Percentiles rank a stretch among this genome's conserved stretches.
phyloP scores from a whole-genome alignment of 2,329 filamentous ascomycete species.

The Cercospora beticola region DNA sequence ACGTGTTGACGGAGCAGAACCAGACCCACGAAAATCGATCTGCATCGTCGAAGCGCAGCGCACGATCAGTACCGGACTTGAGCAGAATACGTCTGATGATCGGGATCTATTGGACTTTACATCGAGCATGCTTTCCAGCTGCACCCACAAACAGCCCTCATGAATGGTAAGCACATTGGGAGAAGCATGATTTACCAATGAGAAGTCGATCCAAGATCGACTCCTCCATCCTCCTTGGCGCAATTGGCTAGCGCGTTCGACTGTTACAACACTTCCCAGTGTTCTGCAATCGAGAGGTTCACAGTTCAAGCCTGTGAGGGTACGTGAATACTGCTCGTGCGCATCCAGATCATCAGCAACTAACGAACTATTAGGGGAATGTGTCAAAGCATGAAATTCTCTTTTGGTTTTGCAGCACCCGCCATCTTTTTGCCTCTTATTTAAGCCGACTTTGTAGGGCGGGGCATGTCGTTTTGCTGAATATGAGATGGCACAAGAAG shows the following conservation, averaged over 20 bases:
- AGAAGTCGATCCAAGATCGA: background rate
- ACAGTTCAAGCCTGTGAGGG: constrained; percentile 7
- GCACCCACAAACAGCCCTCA: background rate
- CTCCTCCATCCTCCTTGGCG: background rate
- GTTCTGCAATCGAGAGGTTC: constrained; percentile 2
- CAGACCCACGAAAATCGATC: background rate
- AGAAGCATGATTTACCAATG: background rate
- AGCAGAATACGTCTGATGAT: background rate
- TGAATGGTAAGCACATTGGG: rapidly evolving
- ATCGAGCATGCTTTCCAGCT: background rate
- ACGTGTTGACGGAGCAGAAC: background rate
- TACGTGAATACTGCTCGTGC: background rate
- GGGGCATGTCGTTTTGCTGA: too few species aligned
- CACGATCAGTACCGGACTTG: background rate
- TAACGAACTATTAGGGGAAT: background rate
- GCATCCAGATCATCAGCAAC: background rate
- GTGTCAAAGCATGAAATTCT: rapidly evolving
- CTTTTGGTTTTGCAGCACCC: background rate
- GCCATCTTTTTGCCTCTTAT: background rate
- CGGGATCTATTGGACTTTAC: background rate
- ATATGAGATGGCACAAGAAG: too few species aligned
- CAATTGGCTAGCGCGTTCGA: constrained; percentile 8
- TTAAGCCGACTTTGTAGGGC: background rate
- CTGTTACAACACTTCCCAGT: background rate
- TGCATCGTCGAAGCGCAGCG: background rate